Evolutionary conservation across 306 rosid species (phyloP), one percentile per base, ranked within the genome.

Genomic region (Trifolium pratense): DNA sequence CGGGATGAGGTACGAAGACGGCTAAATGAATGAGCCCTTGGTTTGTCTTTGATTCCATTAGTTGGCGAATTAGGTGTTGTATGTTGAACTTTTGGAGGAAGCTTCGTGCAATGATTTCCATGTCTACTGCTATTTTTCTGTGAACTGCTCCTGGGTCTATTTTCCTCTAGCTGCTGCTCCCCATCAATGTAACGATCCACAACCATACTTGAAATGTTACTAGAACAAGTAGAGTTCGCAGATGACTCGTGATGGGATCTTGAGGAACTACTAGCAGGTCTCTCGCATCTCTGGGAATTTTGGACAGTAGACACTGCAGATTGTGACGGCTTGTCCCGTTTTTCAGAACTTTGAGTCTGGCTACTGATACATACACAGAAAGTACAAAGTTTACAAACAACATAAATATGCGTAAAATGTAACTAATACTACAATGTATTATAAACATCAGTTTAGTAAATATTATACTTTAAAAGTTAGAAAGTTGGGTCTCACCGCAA

Each of bases 141-240:
- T 32, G 85, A 78, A 75, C 18, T 78, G 79, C 57, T 84, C 73
- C 81, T 76, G 16, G 81, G 62, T 67, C 75, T 86, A 69, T 74
- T 79, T 45, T 74, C 80, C 75, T 80, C 92, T 71, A 84, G 86
- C 69, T 83, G 91, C 83, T 87, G 97, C 79, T 94, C 99, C 70
- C 96, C 97, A 43, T 91, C 99, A 63, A 94, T 91, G 74, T 81
- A 94, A 73, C 97, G 95, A 78, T 91, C 97, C 69, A 91, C 74
- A 70, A 88, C 49, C 74, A 81, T 89, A 71, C 87, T 79, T 3
- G 97, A 89, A 66, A 80, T 60, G 81, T 82, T 86, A 86, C 96
- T 88, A 53, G 95, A 91, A 73, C 84, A 85, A 72, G 99, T 88
- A 59, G 95, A 88, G 88, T 79, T 88, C 57, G 91, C 92, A 31